A percentile compares a stretch with the other conserved stretches of the same genome.
phyloP scores from a whole-genome alignment of 331 rosid genomes.

The Acacia pycnantha region DNA sequence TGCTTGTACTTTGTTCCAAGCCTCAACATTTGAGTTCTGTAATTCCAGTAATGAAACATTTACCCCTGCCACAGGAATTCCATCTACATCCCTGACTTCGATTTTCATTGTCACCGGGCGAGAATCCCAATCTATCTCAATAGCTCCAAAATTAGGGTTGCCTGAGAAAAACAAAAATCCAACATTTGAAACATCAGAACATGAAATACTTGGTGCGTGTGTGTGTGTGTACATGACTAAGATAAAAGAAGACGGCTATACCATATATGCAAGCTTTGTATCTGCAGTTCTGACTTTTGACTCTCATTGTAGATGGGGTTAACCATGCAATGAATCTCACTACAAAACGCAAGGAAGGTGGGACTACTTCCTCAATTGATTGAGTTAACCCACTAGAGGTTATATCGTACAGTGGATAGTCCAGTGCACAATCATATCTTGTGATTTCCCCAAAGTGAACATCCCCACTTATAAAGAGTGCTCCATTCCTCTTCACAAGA shows the following conservation, averaged over 20 bases:
- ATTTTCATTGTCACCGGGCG: conserved; percentile 52
- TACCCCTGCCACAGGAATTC: conserved; percentile 44
- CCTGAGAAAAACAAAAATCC: conserved; percentile 38
- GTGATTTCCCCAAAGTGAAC: conserved; percentile 90
- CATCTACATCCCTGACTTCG: conserved; percentile 57
- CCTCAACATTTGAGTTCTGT: conserved; percentile 39
- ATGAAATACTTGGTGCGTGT: conserved; percentile 8
- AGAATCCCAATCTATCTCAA: conserved; percentile 72
- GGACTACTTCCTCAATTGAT: conserved; percentile 62
- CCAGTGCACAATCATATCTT: conserved; percentile 71
- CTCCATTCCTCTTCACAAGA: conserved; percentile 65
- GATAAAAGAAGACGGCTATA: conserved; percentile 33
- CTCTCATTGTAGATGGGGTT: conserved; percentile 78
- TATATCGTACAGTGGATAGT: conserved; percentile 72
- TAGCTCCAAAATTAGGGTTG: conserved; percentile 74
- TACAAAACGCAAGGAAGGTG: conserved; percentile 44
- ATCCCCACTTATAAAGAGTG: conserved; percentile 79
- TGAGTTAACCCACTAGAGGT: conserved; percentile 85
- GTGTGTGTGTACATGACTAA: not conserved
- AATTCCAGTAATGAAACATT: conserved; percentile 40
- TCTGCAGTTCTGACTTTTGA: conserved; percentile 60
- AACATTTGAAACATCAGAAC: conserved; percentile 33
- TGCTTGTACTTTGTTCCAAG: conserved; percentile 18
- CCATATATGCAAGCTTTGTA: conserved; percentile 64
- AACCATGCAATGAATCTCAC: conserved; percentile 64